Evolutionary conservation across 2,329 filamentous ascomycete species (phyloP), one percentile per base, ranked within the genome.

Genomic region (Tolypocladium capitatum): DNA sequence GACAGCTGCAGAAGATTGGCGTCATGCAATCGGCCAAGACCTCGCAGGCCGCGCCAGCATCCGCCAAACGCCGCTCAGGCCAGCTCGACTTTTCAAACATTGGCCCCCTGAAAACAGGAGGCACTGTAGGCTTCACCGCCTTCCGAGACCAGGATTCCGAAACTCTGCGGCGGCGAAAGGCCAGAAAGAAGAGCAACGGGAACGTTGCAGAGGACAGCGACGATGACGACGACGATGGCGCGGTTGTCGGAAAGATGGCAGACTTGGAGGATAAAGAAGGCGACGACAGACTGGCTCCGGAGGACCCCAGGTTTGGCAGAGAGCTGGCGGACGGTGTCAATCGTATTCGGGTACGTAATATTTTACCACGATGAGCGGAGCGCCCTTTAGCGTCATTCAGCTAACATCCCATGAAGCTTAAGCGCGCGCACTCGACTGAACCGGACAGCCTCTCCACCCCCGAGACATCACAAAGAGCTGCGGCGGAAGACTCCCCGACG

Each of bases 1-100:
- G 88, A 46, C 92, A 98, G 81, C 73, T 98, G 45, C 84, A 90
- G 60, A 98, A 97, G 68, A 95, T 98, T 83, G 91, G 91, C 34
- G 87, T 98, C 34, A 68, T 94, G 30, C 76, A 81, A 40, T 74
- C 82, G 9, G 65, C 78, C 5, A 91, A 89, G 62, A 66, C 75
- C 14, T 69, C 79, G 21, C 78, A 83, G 48, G 72, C 79, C 14
- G 77, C 79, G 0, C 73, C 80, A 1, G 72, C 72, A 35, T 73
- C 75, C 8, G 67, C 69, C n/a, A 94, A 94, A 67, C 78, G 90
- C 57, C 83, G 88, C 57, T 94, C 89, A 4, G 76, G 83, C 8
- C 85, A 88, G 56, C 76, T 90, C 1, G 88, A 96, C 66, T 91
- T 97, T 59, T 83, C 86, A 14, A 88, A 78, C 48, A 75, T 97